Conservation (phyloP, 306 rosid species). For the Fagus crenata region DNA sequence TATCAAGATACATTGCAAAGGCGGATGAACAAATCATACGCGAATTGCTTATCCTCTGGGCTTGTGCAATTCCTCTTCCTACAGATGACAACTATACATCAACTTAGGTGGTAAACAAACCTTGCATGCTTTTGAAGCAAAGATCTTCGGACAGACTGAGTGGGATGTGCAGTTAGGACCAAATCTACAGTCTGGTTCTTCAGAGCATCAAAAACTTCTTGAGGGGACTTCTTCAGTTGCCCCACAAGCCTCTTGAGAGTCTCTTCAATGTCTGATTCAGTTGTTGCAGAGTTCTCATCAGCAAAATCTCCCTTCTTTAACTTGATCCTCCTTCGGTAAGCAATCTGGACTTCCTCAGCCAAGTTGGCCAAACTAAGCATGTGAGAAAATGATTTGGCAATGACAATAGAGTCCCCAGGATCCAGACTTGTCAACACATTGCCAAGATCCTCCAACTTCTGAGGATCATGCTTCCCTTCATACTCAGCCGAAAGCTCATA, state of each 20-base stretch:
- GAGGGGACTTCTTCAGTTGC: conserved; percentile 74
- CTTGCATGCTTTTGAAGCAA: conserved; percentile 95
- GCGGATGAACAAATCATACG: conserved; percentile 3
- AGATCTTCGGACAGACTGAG: conserved; percentile 94
- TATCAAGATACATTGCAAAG: not conserved
- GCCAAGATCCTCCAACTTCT: conserved; percentile 92
- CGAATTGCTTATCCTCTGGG: not conserved
- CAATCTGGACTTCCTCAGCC: conserved; percentile 99
- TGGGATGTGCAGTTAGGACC: conserved; percentile 97
- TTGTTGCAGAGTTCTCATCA: conserved; percentile 89
- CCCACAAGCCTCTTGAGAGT: conserved; percentile 89
- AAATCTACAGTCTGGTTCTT: conserved; percentile 97
- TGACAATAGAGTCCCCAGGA: conserved; percentile 93
- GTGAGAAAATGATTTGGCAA: conserved; percentile 92
- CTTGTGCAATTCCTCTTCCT: conserved; percentile 8
- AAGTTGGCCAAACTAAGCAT: conserved; percentile 97
- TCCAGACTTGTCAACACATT: conserved; percentile 85
- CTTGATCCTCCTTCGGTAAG: conserved; percentile 92
- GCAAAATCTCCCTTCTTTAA: conserved; percentile 94
- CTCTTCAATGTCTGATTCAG: conserved; percentile 96
- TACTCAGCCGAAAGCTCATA: conserved; percentile 95
- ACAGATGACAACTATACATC: conserved; percentile 18
- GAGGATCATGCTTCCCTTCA: conserved; percentile 66
- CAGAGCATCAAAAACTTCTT: conserved; percentile 85
- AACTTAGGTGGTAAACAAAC: conserved; percentile 37